Base-by-base conservation (phyloP, 306 rosid species). In the Comarum palustre region DNA sequence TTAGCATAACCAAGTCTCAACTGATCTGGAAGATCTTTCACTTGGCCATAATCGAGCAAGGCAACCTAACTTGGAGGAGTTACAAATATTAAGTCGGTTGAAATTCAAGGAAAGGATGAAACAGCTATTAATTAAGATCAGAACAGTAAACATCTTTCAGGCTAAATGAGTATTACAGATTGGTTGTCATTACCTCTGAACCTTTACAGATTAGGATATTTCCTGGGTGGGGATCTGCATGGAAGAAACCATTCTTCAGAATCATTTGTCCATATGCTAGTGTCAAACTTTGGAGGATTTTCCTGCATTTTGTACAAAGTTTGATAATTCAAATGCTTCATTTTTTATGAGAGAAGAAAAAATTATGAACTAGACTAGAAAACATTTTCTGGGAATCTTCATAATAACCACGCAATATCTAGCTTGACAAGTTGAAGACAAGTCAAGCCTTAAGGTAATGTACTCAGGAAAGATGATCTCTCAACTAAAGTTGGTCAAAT, bases 221-320 rank as follows among this genome's bases (percentile, higher is more conserved):
- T 81, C 99, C 99, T 1, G 99, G 99, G 84, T 94, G 99, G 22
- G 97, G 99, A 87, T 94, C 99, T 59, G 99, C 99, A 72, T 94
- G 99, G 85, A 94, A 94, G 95, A 81, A 94, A 46, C 99, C 99
- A 71, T 80, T 85, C 87, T 88, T 91, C 89, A 94, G 74, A 80
- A 94, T 94, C 99, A 94, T 94, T 86, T 94, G 99, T 50, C 99
- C 99, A 82, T 94, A 94, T 72, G 97, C 99, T 62, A 88, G 86
- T n/a, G 95, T 94, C 93, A 94, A 88, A 87, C 91, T 89, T 84
- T 81, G 71, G 66, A 94, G 97, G 80, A 94, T 94, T 78, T 82
- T 91, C 97, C 99, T 94, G 92, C 83, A 86, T 41, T 79, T 78
- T 42, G 55, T 38, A 69, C 41, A 45, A 72, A 69, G 41, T 66